A percentile compares a stretch with the other conserved stretches of the same genome.
These are phyloP conservation scores for Dactylellina parvicollis DNA, from an alignment of 2,329 filamentous ascomycete species.

Conservation along the genomic window DNA sequence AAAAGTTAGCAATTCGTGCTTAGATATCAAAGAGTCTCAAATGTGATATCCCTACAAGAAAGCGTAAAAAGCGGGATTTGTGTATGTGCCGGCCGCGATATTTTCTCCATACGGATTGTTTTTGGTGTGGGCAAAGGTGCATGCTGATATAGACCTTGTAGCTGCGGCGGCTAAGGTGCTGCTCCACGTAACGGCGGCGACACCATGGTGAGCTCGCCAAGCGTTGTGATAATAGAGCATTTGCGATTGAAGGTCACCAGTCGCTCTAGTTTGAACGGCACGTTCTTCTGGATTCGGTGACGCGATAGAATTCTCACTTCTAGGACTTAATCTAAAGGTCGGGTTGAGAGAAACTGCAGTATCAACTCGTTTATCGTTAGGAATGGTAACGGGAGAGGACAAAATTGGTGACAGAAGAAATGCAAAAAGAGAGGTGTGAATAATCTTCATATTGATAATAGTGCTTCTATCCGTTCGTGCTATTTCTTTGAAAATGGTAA, in stretches of 20 bases:
- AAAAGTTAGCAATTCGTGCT: background rate
- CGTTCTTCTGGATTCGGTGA: background rate
- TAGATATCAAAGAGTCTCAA: background rate
- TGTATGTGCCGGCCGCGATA: constrained; percentile 39
- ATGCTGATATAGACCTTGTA: constrained; percentile 16
- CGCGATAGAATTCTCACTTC: background rate
- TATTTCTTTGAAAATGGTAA: background rate
- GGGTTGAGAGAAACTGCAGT: background rate
- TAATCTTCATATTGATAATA: constrained; percentile 8
- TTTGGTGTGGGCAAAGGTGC: constrained; percentile 31
- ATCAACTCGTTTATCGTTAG: background rate
- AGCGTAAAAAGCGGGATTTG: constrained; percentile 32
- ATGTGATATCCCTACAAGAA: constrained; percentile 9
- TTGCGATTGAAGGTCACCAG: background rate
- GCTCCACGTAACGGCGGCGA: constrained; percentile 21
- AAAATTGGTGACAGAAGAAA: background rate
- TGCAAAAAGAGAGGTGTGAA: background rate
- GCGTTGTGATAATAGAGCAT: constrained; percentile 44
- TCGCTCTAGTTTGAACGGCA: background rate
- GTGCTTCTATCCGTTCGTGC: too few relatives aligned
- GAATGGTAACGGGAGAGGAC: background rate
- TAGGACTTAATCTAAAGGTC: background rate
- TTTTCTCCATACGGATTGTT: constrained; percentile 48
- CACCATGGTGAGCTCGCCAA: constrained; percentile 30
- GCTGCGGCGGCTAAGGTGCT: constrained; percentile 15